Conservation (phyloP, 2,329 filamentous ascomycete species). For the Cryphonectria japonica region DNA sequence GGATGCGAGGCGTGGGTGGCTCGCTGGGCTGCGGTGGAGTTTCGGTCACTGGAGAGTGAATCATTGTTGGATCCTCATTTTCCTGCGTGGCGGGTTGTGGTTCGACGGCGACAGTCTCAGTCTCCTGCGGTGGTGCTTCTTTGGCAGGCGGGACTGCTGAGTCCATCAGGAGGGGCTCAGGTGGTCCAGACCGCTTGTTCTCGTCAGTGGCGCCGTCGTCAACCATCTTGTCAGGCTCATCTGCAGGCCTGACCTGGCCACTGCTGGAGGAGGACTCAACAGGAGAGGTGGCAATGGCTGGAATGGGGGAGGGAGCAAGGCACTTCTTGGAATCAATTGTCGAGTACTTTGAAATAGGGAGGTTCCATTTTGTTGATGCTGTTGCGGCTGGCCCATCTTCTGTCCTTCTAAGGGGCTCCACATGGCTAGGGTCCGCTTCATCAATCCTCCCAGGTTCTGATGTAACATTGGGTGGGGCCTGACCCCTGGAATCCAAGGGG, state of each 20-base stretch:
- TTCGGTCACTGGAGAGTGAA: constrained; percentile 41
- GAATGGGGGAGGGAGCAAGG: constrained; percentile 29
- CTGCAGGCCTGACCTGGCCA: constrained; percentile 29
- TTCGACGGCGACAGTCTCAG: constrained; percentile 85
- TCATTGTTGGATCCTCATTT: constrained; percentile 75
- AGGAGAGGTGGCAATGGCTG: constrained; percentile 29
- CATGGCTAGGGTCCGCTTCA: constrained; percentile 29
- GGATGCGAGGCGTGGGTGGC: constrained; percentile 39
- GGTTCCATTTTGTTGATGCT: constrained; percentile 31
- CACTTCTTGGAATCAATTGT: constrained; percentile 41
- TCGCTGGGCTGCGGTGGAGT: constrained; percentile 37
- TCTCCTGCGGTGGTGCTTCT: constrained; percentile 58
- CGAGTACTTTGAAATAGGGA: constrained; percentile 50
- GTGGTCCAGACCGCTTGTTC: constrained; percentile 40
- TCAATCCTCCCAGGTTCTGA: constrained; percentile 29
- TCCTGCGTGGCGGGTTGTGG: constrained; percentile 79
- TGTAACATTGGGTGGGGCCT: constrained; percentile 30
- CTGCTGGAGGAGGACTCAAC: constrained; percentile 26
- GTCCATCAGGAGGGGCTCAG: constrained; percentile 62
- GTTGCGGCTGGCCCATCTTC: constrained; percentile 29
- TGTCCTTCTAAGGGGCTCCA: constrained; percentile 29
- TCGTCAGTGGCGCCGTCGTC: constrained; percentile 36
- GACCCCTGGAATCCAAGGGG: constrained; percentile 24
- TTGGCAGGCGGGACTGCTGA: constrained; percentile 44
- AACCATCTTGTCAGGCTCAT: constrained; percentile 32